A percentile compares a stretch with the other conserved stretches of the same genome.
Evolutionary conservation across 192 early-diverging fungal genomes (phyloP).

Genomic region (Umbelopsis sp.): DNA sequence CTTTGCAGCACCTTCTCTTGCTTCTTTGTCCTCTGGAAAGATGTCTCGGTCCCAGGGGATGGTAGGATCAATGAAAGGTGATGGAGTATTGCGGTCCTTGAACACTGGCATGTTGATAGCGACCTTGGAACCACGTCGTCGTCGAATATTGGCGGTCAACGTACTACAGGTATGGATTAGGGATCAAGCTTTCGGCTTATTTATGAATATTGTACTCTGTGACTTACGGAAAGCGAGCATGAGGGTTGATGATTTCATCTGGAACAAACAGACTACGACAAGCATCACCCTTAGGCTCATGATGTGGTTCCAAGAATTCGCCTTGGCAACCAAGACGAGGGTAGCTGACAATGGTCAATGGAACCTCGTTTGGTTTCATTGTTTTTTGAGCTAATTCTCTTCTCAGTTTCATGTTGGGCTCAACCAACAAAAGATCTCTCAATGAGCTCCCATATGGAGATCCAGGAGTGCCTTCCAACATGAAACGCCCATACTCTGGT

Average conservation of each 20-base stretch:
- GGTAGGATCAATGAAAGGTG: conserved; percentile 82
- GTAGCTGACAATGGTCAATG: conserved; percentile 85
- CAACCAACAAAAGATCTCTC: conserved; percentile 78
- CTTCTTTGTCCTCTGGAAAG: conserved; percentile 71
- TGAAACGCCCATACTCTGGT: conserved; percentile 96
- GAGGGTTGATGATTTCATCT: conserved; percentile 92
- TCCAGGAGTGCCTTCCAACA: conserved; percentile 96
- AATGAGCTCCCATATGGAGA: conserved; percentile 86
- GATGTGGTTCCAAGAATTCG: conserved; percentile 70
- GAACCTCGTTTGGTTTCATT: conserved; percentile 72
- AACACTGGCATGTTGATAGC: conserved; percentile 96
- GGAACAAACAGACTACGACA: conserved; percentile 90
- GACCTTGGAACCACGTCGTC: conserved; percentile 92
- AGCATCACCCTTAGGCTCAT: conserved; percentile 68
- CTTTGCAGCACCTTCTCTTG: conserved; percentile 78
- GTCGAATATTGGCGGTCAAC: conserved; percentile 91
- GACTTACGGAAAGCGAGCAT: conserved; percentile 85
- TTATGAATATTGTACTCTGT: neutral
- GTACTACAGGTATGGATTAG: conserved; percentile 51
- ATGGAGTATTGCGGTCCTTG: conserved; percentile 87
- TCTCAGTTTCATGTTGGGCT: conserved; percentile 85
- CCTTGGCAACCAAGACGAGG: conserved; percentile 86
- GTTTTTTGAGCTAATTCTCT: conserved; percentile 67
- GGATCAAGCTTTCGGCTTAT: neutral
- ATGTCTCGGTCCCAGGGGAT: conserved; percentile 63